Evolutionary conservation across 2,329 filamentous ascomycete species (phyloP).

Genomic region (Tricladium varicosporioides): DNA sequence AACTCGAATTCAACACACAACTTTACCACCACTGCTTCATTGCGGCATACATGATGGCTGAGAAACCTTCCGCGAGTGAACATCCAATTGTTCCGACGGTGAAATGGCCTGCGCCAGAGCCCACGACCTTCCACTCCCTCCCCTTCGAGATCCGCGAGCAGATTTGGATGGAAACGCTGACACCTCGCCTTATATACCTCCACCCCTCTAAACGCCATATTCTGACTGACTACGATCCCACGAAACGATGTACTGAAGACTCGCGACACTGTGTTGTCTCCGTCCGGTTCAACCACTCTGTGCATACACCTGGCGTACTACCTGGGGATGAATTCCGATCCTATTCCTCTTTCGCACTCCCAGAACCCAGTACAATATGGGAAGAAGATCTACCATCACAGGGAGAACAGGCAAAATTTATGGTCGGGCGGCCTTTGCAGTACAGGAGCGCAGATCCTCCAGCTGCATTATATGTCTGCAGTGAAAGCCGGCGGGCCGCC

Average conservation of each 20-base stretch:
- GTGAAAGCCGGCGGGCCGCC: slow-evolving; percentile 3
- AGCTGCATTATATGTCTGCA: slow-evolving; percentile 5
- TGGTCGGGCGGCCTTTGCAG: background rate
- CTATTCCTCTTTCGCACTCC: slow-evolving; percentile 5
- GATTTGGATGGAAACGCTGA: slow-evolving; percentile 10
- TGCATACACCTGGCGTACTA: background rate
- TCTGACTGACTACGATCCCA: background rate
- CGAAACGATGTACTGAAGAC: background rate
- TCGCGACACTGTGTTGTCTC: background rate
- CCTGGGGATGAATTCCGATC: background rate
- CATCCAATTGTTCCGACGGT: background rate
- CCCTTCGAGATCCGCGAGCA: slow-evolving; percentile 7
- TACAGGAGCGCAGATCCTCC: slow-evolving; percentile 2
- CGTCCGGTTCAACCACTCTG: slow-evolving; percentile 8
- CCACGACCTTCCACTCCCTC: background rate
- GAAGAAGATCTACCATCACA: background rate
- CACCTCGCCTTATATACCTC: slow-evolving; percentile 8
- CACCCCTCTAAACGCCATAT: slow-evolving; percentile 1
- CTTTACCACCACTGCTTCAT: no score
- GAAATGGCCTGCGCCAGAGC: no score
- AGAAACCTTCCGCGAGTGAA: background rate
- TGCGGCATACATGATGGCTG: background rate
- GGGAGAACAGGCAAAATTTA: background rate
- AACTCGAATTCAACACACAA: no score
- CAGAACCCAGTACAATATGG: background rate